Percentiles rank a stretch among this genome's conserved stretches.
Conservation (phyloP, 306 rosid genomes). For the Calophaca sinica region DNA sequence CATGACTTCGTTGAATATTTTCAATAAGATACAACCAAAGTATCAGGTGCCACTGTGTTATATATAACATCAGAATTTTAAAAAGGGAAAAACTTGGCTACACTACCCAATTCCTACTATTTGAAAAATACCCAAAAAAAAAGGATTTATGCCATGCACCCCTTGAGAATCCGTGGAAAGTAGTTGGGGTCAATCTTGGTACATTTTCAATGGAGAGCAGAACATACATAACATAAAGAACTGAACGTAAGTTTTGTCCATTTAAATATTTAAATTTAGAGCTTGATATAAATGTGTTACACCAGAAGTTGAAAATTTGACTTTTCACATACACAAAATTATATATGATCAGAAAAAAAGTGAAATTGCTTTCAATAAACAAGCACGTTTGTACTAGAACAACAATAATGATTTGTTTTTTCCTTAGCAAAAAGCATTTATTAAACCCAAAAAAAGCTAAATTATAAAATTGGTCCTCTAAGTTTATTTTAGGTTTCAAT, state of each 20-base stretch:
- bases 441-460: too few species aligned
- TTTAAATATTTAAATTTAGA: slow-evolving; percentile 1
- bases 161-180: too few species aligned
- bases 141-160: too few species aligned
- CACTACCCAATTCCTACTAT: too few species aligned
- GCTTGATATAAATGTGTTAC: not conserved
- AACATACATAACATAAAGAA: too few species aligned
- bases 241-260: too few species aligned
- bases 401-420: not conserved
- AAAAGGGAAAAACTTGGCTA: not conserved
- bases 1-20: not conserved
- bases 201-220: too few species aligned
- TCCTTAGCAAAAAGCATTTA: not conserved
- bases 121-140: too few species aligned
- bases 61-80: not conserved
- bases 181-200: too few species aligned
- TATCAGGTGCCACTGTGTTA: not conserved
- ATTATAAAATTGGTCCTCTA: too few species aligned
- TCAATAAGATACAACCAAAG: not conserved
- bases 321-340: not conserved
- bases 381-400: not conserved
- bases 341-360: not conserved
- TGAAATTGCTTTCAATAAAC: not conserved
- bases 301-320: not conserved
- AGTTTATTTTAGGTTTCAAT: too few species aligned